Evolutionary conservation across 1,139 yeast species (phyloP), one percentile per base, ranked within the genome.

Genomic region (Wickerhamiella infanticola): DNA sequence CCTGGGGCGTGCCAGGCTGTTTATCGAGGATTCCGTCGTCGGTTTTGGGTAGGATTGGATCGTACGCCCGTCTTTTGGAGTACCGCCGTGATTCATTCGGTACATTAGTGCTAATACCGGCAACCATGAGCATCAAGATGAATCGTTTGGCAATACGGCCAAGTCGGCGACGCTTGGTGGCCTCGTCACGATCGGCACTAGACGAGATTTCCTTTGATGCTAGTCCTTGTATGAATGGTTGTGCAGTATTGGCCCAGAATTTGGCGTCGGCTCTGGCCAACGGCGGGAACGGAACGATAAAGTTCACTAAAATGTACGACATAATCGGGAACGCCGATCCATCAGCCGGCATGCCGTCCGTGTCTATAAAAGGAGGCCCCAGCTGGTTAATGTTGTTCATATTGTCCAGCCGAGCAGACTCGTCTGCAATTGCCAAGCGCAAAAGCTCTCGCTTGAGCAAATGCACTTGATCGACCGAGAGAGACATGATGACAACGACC

Each of bases 201-300:
- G 81, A 73, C 53, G 81, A 75, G 47, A 86, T 74, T 39, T 76
- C 75, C 59, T 82, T 77, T 31, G 70, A 64, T 59, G 82, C 81
- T 63, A 88, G 79, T 48, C 79, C 74, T 58, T 84, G 93, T 55
- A 81, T 72, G 58, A 86, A 85, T 37, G 77, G 77, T 60, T 86
- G 95, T 0, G 85, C 79, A 37, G 80, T 79, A 41, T 69, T 69
- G 49, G 75, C 75, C 96, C 96, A 88, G 57, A 88, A 83, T 43
- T 65, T 64, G 23, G 64, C 62, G 53, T 75, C 78, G 2, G 74
- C 67, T 33, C 66, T 58, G 3, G 79, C 66, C 25, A 88, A 65
- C 55, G 88, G 79, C 1, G 97, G 97, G 56, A 88, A 81, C 2
- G 79, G 74, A 42, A 70, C 65, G 6, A 86, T 62, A 50, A 78